These are phyloP conservation scores for Neofusicoccum kwambonambiense DNA, from an alignment of 2,329 filamentous ascomycete genomes.

Conservation along the genomic window DNA sequence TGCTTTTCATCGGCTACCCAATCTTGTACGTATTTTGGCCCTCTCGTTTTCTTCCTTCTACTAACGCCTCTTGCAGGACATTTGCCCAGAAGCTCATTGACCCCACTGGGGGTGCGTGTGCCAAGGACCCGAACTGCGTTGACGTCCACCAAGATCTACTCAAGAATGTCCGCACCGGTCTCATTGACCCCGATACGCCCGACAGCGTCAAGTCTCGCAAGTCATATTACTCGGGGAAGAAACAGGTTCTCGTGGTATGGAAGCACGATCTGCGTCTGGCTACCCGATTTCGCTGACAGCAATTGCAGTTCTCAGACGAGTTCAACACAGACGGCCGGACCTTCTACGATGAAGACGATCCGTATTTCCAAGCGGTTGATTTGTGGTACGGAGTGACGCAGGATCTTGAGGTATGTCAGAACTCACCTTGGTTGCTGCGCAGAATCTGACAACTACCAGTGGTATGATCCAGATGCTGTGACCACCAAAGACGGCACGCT, in stretches of 20 bases:
- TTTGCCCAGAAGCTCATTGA: conserved; percentile 52
- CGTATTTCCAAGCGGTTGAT: conserved; percentile 66
- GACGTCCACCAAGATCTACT: conserved; percentile 47
- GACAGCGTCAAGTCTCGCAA: conserved; percentile 56
- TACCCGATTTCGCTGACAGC: conserved; percentile 10
- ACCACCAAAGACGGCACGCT: conserved; percentile 62
- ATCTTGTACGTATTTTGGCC: conserved; percentile 56
- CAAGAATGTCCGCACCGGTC: conserved; percentile 58
- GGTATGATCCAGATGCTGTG: conserved; percentile 69
- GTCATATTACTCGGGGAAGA: conserved; percentile 55
- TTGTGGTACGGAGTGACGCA: conserved; percentile 71
- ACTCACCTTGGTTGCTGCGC: neutral
- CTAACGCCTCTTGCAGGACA: conserved; percentile 46
- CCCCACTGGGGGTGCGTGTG: conserved; percentile 37
- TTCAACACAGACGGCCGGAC: conserved; percentile 67
- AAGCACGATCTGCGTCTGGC: neutral
- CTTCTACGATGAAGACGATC: conserved; percentile 70
- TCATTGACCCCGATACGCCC: conserved; percentile 70
- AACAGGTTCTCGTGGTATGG: conserved; percentile 60
- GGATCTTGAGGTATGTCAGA: conserved; percentile 58
- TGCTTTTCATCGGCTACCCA: conserved; percentile 68
- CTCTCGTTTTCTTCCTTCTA: neutral
- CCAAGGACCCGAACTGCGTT: conserved; percentile 50
- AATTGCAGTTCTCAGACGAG: conserved; percentile 64
- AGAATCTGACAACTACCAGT: conserved; percentile 42